phyloP scores from a whole-genome alignment of 83 land plant genomes.

The Thuja plicata region DNA sequence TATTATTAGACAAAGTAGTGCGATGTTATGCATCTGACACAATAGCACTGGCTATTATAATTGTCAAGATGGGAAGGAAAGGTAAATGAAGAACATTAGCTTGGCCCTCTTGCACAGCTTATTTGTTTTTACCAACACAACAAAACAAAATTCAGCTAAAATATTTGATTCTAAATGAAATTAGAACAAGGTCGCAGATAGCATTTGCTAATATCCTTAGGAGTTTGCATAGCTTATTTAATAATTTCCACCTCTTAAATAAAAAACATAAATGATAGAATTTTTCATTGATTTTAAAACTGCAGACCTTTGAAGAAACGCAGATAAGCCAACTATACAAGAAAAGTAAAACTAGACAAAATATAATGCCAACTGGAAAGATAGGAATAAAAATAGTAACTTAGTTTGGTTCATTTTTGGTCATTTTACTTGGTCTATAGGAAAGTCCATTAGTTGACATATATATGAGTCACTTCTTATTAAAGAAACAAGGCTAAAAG shows the following conservation, averaged over 20 bases:
- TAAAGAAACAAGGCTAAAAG: background rate
- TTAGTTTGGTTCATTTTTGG: background rate
- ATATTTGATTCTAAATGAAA: background rate
- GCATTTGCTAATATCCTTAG: background rate
- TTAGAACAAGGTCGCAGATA: background rate
- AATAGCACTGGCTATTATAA: background rate
- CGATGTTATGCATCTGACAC: background rate
- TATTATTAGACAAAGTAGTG: background rate
- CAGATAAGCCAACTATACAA: background rate
- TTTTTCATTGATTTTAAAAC: background rate
- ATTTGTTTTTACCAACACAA: background rate
- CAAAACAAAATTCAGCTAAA: background rate
- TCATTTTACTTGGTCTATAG: background rate
- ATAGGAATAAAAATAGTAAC: background rate
- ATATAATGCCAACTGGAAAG: background rate
- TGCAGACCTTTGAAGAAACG: background rate
- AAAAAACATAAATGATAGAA: background rate
- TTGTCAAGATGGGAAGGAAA: background rate
- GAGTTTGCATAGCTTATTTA: background rate
- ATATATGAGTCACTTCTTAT: background rate
- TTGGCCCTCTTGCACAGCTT: background rate
- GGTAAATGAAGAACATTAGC: background rate
- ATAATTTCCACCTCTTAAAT: background rate
- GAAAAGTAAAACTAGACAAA: background rate
- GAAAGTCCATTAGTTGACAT: background rate